Percentiles rank a stretch among this genome's conserved stretches.
Evolutionary conservation across 805 yeast species (phyloP).

Genomic region (Yueomyces sinensis): DNA sequence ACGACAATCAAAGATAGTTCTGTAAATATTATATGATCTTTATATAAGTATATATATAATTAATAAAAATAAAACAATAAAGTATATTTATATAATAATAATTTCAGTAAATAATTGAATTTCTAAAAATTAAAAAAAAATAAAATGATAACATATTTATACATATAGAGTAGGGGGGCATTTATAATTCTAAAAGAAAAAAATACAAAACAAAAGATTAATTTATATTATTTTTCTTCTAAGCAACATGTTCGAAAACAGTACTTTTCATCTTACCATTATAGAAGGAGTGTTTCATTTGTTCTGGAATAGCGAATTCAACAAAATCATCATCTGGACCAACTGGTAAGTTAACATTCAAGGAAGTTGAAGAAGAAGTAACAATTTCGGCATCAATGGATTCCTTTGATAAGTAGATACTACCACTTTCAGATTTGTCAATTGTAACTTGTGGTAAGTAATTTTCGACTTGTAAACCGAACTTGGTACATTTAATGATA

Average conservation of each 20-base stretch:
- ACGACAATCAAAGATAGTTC: no score
- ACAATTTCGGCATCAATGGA: slow-evolving; percentile 66
- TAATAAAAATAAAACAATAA: no score
- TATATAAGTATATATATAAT: no score
- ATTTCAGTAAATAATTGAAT: no score
- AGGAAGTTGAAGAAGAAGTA: slow-evolving; percentile 73
- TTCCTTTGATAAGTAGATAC: slow-evolving; percentile 59
- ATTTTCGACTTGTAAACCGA: slow-evolving; percentile 81
- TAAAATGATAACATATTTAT: no score
- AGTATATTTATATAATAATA: no score
- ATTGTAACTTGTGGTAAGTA: slow-evolving; percentile 69
- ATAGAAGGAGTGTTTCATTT: slow-evolving; percentile 59
- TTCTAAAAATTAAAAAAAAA: no score
- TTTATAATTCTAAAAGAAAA: no score
- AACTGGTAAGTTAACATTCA: slow-evolving; percentile 74
- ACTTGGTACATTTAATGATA: slow-evolving; percentile 63
- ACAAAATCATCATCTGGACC: slow-evolving; percentile 57
- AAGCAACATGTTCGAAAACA: slow-evolving; percentile 78
- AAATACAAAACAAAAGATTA: no score
- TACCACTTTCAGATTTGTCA: slow-evolving; percentile 83
- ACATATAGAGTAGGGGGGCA: no score
- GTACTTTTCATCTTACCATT: slow-evolving; percentile 51
- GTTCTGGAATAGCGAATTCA: slow-evolving; percentile 86
- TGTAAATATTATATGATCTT: no score
- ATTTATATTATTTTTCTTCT: no score